These are phyloP conservation scores for Neofusicoccum ribis DNA, from an alignment of 2,329 filamentous ascomycete genomes.

Conservation along the genomic window DNA sequence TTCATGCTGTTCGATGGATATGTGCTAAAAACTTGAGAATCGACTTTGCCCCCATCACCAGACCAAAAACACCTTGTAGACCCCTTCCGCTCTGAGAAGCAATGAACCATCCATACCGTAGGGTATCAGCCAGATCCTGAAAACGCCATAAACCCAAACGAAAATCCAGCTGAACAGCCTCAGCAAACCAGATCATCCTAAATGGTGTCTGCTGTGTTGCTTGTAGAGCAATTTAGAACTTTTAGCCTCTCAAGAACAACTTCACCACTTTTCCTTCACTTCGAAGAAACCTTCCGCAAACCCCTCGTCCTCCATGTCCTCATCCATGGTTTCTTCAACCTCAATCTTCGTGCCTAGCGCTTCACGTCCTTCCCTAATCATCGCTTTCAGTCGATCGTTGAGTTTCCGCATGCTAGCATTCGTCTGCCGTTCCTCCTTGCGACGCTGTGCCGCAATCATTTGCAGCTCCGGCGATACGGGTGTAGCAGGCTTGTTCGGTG, in stretches of 20 bases:
- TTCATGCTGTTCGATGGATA: not conserved
- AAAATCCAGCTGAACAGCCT: not conserved
- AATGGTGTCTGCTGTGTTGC: not conserved
- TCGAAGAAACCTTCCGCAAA: constrained; percentile 26
- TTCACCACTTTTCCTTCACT: constrained; percentile 18
- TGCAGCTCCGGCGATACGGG: constrained; percentile 65
- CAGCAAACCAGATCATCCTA: not conserved
- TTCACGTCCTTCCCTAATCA: constrained; percentile 87
- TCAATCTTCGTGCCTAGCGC: constrained; percentile 64
- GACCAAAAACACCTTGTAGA: not conserved
- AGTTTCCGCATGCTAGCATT: constrained; percentile 79
- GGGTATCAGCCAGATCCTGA: constrained; percentile 17
- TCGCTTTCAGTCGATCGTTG: constrained; percentile 74
- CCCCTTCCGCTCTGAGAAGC: not conserved
- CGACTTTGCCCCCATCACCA: not conserved
- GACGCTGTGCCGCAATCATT: constrained; percentile 68
- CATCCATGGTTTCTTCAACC: constrained; percentile 33
- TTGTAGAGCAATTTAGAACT: constrained; percentile 4
- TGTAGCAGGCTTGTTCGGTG: constrained; percentile 27
- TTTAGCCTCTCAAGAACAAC: not conserved
- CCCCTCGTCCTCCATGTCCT: constrained; percentile 32
- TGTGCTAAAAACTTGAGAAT: not conserved
- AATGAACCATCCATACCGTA: constrained; percentile 13
- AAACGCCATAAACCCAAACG: constrained; percentile 12
- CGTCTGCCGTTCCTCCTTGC: constrained; percentile 72